A percentile compares a stretch with the other conserved stretches of the same genome.
Conservation (phyloP, 1,139 yeast species). For the Geotrichum siamense region DNA sequence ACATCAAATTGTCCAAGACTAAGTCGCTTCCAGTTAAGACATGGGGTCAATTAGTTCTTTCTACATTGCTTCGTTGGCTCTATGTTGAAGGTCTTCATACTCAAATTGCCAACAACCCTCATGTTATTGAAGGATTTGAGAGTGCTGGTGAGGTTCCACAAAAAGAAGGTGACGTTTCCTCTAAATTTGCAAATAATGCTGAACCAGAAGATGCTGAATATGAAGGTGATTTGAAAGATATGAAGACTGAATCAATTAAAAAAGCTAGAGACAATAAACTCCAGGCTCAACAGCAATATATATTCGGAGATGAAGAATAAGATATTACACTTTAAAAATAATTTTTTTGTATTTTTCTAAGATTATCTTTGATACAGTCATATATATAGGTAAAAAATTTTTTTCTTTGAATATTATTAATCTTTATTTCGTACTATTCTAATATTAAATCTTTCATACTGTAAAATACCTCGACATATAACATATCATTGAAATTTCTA, state of each 20-base stretch:
- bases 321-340: neutral
- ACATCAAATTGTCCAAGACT: conserved; percentile 49
- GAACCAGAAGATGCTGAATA: neutral
- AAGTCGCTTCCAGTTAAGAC: conserved; percentile 54
- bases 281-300: neutral
- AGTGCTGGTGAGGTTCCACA: neutral
- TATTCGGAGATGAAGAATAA: neutral
- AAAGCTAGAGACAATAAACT: conserved; percentile 2
- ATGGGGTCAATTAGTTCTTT: conserved; percentile 58
- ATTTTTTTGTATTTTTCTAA: neutral
- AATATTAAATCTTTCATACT: neutral
- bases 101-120: conserved; percentile 49
- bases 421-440: neutral
- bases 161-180: neutral
- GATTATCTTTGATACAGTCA: neutral
- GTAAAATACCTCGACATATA: too few species aligned
- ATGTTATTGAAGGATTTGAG: neutral
- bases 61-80: conserved; percentile 60
- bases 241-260: neutral
- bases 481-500: neutral
- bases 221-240: neutral
- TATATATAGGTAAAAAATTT: neutral
- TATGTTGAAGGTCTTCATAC: conserved; percentile 60
- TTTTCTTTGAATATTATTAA: neutral
- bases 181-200: neutral